Percentiles rank a stretch among this genome's conserved stretches.
Evolutionary conservation across 371 early-diverging fungal genomes (phyloP).

Genomic region (Mucor velutinosus): DNA sequence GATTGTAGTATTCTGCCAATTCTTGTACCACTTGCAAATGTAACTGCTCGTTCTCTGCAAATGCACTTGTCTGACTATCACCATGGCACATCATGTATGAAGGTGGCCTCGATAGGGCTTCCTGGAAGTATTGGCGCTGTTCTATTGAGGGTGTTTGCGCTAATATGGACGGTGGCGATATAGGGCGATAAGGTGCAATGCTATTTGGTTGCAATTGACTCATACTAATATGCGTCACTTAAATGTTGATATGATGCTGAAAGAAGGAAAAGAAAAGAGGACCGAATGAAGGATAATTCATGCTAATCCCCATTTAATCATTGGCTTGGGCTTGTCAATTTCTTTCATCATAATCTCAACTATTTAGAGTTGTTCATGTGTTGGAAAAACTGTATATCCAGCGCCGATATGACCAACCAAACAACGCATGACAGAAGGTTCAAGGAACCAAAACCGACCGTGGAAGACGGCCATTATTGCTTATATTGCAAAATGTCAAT

Average conservation of each 20-base stretch:
- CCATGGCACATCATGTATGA: conserved; percentile 2
- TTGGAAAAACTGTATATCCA: neutral
- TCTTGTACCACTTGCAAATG: conserved; percentile 6
- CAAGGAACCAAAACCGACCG: neutral
- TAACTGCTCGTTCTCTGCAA: neutral
- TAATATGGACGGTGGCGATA: neutral
- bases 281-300: neutral
- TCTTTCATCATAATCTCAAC: neutral
- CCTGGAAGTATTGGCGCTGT: neutral
- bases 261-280: neutral
- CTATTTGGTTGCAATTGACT: neutral
- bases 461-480: neutral
- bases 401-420: neutral
- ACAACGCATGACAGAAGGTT: neutral
- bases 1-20: conserved; percentile 10
- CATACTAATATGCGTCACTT: neutral
- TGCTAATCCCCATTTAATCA: neutral
- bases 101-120: conserved; percentile 5
- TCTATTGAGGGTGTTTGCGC: neutral
- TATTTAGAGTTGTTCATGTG: neutral
- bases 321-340: neutral
- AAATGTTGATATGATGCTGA: neutral
- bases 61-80: neutral
- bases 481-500: no score
- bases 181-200: neutral